These are phyloP conservation scores for Starmera dryadoides DNA, from an alignment of 805 yeast genomes.

Conservation along the genomic window DNA sequence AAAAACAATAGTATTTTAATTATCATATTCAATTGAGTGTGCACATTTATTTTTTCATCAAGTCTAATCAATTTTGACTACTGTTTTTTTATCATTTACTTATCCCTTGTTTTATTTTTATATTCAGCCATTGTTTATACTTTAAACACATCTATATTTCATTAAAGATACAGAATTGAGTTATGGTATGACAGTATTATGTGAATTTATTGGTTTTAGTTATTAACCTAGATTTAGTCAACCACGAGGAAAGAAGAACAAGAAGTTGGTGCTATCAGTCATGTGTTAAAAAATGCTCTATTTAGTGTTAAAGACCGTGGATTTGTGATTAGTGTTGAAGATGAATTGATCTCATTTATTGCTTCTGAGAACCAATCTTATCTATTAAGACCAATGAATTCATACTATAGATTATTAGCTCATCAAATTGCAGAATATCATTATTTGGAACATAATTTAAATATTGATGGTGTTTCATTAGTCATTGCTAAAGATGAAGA, in stretches of 20 bases:
- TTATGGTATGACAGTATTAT: too few relatives aligned
- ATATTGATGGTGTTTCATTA: conserved; percentile 40
- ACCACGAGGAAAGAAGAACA: neutral
- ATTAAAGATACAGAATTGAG: too few relatives aligned
- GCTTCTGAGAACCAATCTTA: conserved; percentile 30
- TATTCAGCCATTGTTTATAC: too few relatives aligned
- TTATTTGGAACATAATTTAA: conserved; percentile 48
- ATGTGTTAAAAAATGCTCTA: conserved; percentile 31
- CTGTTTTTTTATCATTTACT: too few relatives aligned
- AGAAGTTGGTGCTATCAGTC: conserved; percentile 5
- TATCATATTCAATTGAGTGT: too few relatives aligned
- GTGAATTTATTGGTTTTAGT: too few relatives aligned
- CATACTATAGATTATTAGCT: conserved; percentile 58
- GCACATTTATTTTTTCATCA: too few relatives aligned
- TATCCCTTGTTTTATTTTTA: too few relatives aligned
- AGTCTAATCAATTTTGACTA: too few relatives aligned
- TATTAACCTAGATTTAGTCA: too few relatives aligned
- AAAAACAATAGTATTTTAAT: too few relatives aligned
- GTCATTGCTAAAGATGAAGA: conserved; percentile 28
- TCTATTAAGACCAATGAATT: conserved; percentile 44
- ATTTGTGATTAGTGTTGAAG: conserved; percentile 43
- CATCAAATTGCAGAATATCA: conserved; percentile 70
- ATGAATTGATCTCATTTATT: conserved; percentile 38
- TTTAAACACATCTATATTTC: too few relatives aligned
- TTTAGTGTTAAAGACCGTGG: conserved; percentile 38